Conservation (phyloP, 768 basidiomycete genomes). For the Suillus plorans region DNA sequence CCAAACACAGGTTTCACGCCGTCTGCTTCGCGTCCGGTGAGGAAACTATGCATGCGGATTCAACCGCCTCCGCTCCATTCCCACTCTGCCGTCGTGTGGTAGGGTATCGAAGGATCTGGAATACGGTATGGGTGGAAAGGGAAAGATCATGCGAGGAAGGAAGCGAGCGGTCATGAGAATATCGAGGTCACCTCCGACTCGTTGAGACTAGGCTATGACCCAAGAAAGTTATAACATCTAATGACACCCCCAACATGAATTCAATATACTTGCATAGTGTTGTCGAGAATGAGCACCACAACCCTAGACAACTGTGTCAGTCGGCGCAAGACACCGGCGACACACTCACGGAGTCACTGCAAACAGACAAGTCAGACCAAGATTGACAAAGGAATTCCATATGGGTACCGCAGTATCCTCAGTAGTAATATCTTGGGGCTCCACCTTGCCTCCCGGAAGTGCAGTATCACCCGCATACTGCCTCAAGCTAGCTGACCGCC, state of each 20-base stretch:
- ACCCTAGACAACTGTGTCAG: conserved; percentile 48
- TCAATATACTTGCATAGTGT: conserved; percentile 56
- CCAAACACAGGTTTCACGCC: conserved; percentile 90
- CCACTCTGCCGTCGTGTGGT: conserved; percentile 65
- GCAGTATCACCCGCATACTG: conserved; percentile 88
- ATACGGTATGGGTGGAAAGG: conserved; percentile 50
- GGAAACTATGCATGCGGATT: conserved; percentile 69
- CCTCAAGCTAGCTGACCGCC: conserved; percentile 70
- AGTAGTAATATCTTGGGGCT: conserved; percentile 60
- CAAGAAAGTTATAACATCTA: too few relatives aligned
- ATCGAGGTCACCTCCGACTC: conserved; percentile 73
- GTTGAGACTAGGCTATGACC: conserved; percentile 72
- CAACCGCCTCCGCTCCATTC: conserved; percentile 38
- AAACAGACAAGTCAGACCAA: not conserved
- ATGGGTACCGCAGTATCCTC: conserved; percentile 79
- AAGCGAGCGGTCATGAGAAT: conserved; percentile 81
- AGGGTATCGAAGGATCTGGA: conserved; percentile 54
- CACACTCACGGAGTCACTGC: conserved; percentile 74
- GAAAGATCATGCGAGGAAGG: conserved; percentile 64
- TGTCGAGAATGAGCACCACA: conserved; percentile 82
- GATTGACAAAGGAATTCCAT: not conserved
- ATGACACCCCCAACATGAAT: conserved; percentile 12
- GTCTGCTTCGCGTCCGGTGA: conserved; percentile 82
- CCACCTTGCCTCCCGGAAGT: conserved; percentile 82
- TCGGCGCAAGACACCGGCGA: not conserved